Evolutionary conservation across 2,329 filamentous ascomycete genomes (phyloP), one percentile per base, ranked within the genome.

Genomic region (Neopestalotiopsis rosae): DNA sequence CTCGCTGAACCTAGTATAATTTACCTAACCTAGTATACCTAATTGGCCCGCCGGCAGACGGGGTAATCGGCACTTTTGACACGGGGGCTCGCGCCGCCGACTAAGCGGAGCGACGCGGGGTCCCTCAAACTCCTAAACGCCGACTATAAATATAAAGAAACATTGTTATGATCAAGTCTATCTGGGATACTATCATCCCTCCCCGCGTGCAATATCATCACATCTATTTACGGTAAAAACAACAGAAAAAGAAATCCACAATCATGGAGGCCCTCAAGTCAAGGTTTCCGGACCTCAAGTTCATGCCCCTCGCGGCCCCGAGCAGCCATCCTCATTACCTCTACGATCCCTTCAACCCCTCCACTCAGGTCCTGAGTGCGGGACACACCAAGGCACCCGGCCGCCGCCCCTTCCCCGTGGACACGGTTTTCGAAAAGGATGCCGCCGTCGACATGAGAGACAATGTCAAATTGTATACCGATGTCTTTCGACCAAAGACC

Each of bases 361-460:
- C 64, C 12, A 66, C 45, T 13, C 42, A n/a, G 17, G n/a, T 58
- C 13, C 49, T 66, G 14, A 10, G 7, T 17, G 64, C 28, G 10
- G 64, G 64, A n/a, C 64, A 66, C n/a, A 9, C 12, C 28, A 66
- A 58, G 32, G 28, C 12, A 1, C 34, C 42, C 14, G 49, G 64
- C 5, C 64, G 64, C 30, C 65, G 65, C 20, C 7, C n/a, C 10
- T 67, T 67, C 10, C 13, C 9, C 20, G 65, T 67, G 14, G 65
- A 67, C 12, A 56, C 52, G 6, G 20, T 61, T 14, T 66, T 61
- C 28, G 75, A 77, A n/a, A 71, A 72, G n/a, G 74, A 78, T 63
- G 65, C 71, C 4, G 69, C 72, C 1, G 72, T 79, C 13, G 28
- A 49, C 4, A 65, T 78, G 61, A 71, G 77, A 12, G 77, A 79